These are phyloP conservation scores for Urochloa ruziziensis DNA, from an alignment of 176 grass and related monocot species.

Conservation along the genomic window DNA sequence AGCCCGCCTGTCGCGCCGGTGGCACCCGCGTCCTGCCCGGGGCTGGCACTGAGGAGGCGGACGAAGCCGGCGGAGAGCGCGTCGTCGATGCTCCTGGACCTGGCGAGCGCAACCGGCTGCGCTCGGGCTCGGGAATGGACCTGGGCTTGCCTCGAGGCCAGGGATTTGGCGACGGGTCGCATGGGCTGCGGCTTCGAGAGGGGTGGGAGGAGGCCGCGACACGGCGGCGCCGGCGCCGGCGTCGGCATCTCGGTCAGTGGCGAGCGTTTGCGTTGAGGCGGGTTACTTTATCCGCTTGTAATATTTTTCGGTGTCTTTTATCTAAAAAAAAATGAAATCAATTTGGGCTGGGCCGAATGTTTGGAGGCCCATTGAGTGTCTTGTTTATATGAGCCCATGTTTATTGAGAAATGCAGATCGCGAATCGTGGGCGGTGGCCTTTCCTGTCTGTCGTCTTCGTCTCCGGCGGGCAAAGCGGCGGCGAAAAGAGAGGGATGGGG, in stretches of 20 bases:
- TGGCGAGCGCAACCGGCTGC: constrained; percentile 1
- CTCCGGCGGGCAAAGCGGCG: constrained; percentile 45
- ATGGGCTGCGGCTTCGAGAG: constrained; percentile 20
- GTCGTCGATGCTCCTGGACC: constrained; percentile 26
- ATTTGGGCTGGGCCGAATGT: constrained; percentile 19
- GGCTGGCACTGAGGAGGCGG: constrained; percentile 6
- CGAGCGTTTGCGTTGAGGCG: background rate
- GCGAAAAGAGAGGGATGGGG: constrained; percentile 42
- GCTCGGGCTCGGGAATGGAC: background rate
- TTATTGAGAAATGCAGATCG: background rate
- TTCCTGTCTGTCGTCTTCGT: constrained; percentile 11
- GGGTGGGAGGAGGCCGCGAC: constrained; percentile 13
- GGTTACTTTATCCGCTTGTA: constrained; percentile 32
- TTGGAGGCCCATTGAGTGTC: background rate
- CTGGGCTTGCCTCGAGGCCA: background rate
- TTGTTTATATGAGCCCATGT: background rate
- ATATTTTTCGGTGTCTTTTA: background rate
- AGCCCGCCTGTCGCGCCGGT: background rate
- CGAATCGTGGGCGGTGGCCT: constrained; percentile 5
- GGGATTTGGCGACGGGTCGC: background rate
- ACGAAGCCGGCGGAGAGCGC: constrained; percentile 37
- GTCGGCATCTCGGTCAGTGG: constrained; percentile 22
- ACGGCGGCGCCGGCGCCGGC: constrained; percentile 4
- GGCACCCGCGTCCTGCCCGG: background rate
- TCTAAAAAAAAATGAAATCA: background rate